Evolutionary conservation across 1,284 basidiomycete genomes (phyloP).

Genomic region (Pseudozyma sp.): DNA sequence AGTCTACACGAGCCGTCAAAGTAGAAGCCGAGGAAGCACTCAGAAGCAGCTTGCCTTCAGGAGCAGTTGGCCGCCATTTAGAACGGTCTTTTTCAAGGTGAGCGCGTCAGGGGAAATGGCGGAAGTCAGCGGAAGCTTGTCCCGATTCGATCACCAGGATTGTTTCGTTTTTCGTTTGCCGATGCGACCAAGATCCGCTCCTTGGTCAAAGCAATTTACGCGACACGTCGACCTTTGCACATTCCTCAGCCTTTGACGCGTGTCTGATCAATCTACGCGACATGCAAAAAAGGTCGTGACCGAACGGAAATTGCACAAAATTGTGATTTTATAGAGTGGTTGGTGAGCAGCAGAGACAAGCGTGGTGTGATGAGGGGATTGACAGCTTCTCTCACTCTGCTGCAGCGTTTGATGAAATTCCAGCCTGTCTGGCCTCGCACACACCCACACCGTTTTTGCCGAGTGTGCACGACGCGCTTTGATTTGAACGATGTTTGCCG

Average conservation of each 20-base stretch:
- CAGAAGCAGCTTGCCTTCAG: no score
- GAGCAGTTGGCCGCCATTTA: neutral
- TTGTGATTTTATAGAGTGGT: constrained; percentile 15
- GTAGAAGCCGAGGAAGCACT: no score
- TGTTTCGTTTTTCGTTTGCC: neutral
- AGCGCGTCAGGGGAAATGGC: neutral
- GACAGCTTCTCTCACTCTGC: neutral
- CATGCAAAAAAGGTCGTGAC: constrained; percentile 1
- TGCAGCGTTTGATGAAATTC: constrained; percentile 34
- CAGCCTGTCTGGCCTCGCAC: constrained; percentile 10
- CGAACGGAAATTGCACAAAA: neutral
- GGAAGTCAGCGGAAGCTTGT: neutral
- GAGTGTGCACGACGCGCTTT: constrained; percentile 10
- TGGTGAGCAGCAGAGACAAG: neutral
- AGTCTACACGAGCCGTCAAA: no score
- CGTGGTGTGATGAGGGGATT: constrained; percentile 5
- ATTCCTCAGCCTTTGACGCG: constrained; percentile 4
- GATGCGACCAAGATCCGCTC: neutral
- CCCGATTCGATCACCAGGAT: constrained; percentile 2
- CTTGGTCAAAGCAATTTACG: constrained; percentile 20
- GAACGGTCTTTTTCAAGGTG: neutral
- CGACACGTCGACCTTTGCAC: constrained; percentile 18
- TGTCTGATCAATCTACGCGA: constrained; percentile 30
- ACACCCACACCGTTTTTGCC: neutral
- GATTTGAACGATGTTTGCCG: neutral